Evolutionary conservation across 352 stramenopile species (phyloP).

Genomic region (Phytophthora palmivora): DNA sequence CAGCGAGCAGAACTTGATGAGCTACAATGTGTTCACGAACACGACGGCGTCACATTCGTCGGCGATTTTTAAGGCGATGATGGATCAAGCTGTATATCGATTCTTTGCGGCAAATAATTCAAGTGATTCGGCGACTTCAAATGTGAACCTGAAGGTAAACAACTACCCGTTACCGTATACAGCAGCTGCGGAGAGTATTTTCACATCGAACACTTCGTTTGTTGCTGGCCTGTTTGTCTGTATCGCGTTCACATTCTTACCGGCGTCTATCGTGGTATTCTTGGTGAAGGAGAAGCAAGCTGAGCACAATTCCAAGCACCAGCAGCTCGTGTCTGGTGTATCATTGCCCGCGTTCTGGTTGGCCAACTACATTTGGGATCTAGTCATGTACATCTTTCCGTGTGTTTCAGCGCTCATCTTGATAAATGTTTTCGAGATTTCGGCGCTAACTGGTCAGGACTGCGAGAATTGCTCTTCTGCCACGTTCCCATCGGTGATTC

Average conservation of each 20-base stretch:
- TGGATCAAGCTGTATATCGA: constrained; percentile 60
- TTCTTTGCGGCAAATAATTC: constrained; percentile 44
- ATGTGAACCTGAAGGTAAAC: constrained; percentile 49
- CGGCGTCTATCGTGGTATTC: constrained; percentile 92
- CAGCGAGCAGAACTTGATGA: constrained; percentile 41
- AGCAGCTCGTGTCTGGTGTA: constrained; percentile 94
- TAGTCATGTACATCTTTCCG: constrained; percentile 90
- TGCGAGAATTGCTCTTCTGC: constrained; percentile 47
- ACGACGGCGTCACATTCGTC: constrained; percentile 49
- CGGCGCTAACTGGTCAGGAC: constrained; percentile 48
- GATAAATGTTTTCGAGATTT: constrained; percentile 50
- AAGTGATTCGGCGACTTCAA: constrained; percentile 7
- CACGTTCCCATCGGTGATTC: constrained; percentile 51
- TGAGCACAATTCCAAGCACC: constrained; percentile 94
- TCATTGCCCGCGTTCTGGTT: constrained; percentile 95
- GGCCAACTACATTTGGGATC: constrained; percentile 94
- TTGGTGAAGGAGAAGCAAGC: constrained; percentile 94
- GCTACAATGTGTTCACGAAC: constrained; percentile 68
- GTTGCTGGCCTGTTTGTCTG: constrained; percentile 81
- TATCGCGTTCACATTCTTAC: constrained; percentile 91
- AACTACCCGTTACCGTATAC: constrained; percentile 54
- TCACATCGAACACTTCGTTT: constrained; percentile 53
- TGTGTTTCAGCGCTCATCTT: constrained; percentile 36
- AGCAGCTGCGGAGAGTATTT: constrained; percentile 34
- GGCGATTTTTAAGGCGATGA: constrained; percentile 59